Conservation (phyloP, 805 yeast genomes). For the Metschnikowia peoriensis region DNA sequence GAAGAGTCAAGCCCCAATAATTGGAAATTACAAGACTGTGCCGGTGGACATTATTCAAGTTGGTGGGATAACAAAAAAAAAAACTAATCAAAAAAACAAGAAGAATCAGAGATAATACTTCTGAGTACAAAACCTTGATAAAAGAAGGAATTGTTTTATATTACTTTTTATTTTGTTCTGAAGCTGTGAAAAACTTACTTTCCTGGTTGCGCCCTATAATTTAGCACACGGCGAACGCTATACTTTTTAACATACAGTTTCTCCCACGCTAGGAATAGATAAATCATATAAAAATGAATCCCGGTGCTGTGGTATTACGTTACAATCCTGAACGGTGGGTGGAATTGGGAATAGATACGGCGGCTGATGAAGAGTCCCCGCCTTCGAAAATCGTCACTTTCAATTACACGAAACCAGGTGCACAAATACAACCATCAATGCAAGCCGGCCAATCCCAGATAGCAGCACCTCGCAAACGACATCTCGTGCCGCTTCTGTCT, state of each 20-base stretch:
- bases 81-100: background rate
- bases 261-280: background rate
- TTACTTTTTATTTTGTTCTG: background rate
- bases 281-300: constrained; percentile 10
- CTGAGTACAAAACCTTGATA: no score
- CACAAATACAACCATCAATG: no score
- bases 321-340: constrained; percentile 18
- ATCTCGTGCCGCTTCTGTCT: constrained; percentile 7
- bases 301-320: constrained; percentile 13
- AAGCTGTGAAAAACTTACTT: background rate
- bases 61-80: no score
- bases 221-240: no score
- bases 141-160: no score
- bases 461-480: constrained; percentile 7
- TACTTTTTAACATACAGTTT: no score
- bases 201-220: no score
- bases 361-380: background rate
- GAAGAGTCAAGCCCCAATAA: background rate
- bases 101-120: no score
- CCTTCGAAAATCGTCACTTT: constrained; percentile 12
- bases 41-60: no score
- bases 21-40: background rate
- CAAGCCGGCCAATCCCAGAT: background rate
- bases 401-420: constrained; percentile 3
- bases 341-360: constrained; percentile 10